These are phyloP conservation scores for Trichoderma citrinoviride DNA, from an alignment of 2,329 filamentous ascomycete genomes.

Conservation along the genomic window DNA sequence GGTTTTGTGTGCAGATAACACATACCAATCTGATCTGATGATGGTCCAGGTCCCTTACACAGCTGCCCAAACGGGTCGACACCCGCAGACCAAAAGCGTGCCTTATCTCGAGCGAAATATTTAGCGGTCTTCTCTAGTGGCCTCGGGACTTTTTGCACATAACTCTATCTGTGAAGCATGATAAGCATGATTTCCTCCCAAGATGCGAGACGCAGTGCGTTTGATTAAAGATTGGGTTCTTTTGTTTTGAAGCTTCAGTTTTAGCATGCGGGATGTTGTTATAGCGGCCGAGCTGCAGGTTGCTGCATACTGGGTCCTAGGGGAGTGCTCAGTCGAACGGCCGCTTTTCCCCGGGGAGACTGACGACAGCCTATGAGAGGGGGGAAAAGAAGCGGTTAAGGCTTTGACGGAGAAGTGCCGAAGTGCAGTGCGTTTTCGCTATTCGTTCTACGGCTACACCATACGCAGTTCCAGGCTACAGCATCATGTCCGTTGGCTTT, in stretches of 20 bases:
- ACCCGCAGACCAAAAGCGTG: background rate
- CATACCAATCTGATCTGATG: slow-evolving; percentile 1
- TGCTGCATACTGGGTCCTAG: background rate
- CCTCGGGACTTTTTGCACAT: background rate
- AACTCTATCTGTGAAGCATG: slow-evolving; percentile 18
- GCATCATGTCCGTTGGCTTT: too few relatives aligned
- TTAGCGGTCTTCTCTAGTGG: background rate
- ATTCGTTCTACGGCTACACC: background rate
- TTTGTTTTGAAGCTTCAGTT: background rate
- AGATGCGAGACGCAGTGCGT: background rate
- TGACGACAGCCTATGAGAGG: background rate
- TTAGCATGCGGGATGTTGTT: background rate
- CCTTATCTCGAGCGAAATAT: slow-evolving; percentile 11
- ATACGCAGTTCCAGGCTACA: too few relatives aligned
- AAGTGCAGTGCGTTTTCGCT: background rate
- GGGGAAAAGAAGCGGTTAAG: background rate
- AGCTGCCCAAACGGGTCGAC: slow-evolving; percentile 17
- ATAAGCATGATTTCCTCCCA: background rate
- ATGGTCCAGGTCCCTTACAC: background rate
- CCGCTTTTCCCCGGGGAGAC: background rate
- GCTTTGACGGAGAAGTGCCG: background rate
- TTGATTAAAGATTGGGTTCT: background rate
- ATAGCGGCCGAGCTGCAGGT: slow-evolving; percentile 1
- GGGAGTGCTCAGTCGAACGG: background rate
- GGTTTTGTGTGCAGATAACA: slow-evolving; percentile 8